These are phyloP conservation scores for Psilocybe tampanensis DNA, from an alignment of 768 basidiomycete genomes.

Conservation along the genomic window DNA sequence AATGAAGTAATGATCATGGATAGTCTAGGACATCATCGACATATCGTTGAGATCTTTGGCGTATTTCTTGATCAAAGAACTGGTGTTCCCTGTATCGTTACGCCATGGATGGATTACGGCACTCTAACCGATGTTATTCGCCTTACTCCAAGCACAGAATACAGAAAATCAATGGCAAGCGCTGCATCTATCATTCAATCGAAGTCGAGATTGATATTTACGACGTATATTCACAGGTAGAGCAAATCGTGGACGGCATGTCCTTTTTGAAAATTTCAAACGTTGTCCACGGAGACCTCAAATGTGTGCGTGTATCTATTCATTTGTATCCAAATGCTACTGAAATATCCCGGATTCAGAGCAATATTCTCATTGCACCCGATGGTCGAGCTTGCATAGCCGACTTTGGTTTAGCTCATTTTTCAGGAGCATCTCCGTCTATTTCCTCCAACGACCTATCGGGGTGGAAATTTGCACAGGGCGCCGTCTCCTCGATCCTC, in stretches of 20 bases:
- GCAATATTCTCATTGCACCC: slow-evolving; percentile 16
- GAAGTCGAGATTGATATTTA: background rate
- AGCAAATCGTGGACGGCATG: slow-evolving; percentile 30
- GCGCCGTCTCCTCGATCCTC: background rate
- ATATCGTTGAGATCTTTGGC: slow-evolving; percentile 12
- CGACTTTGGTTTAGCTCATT: slow-evolving; percentile 20
- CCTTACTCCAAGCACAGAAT: background rate
- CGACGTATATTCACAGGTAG: slow-evolving; percentile 16
- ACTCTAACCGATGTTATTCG: slow-evolving; percentile 21
- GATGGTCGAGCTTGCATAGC: slow-evolving; percentile 12
- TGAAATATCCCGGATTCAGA: slow-evolving; percentile 1
- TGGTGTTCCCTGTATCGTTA: slow-evolving; percentile 20
- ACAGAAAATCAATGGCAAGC: slow-evolving; percentile 3
- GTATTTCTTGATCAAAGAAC: background rate
- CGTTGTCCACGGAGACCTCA: slow-evolving; percentile 44
- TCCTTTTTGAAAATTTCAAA: slow-evolving; percentile 25
- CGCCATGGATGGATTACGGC: slow-evolving; percentile 33
- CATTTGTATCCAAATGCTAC: background rate
- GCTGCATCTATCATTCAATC: background rate
- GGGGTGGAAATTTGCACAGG: background rate
- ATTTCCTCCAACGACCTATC: background rate
- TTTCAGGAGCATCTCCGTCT: background rate
- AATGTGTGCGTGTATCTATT: slow-evolving; percentile 26
- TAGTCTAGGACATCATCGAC: slow-evolving; percentile 9
- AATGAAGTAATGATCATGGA: slow-evolving; percentile 15